phyloP scores from a whole-genome alignment of 1,284 basidiomycete species.

The Malassezia dermatis region DNA sequence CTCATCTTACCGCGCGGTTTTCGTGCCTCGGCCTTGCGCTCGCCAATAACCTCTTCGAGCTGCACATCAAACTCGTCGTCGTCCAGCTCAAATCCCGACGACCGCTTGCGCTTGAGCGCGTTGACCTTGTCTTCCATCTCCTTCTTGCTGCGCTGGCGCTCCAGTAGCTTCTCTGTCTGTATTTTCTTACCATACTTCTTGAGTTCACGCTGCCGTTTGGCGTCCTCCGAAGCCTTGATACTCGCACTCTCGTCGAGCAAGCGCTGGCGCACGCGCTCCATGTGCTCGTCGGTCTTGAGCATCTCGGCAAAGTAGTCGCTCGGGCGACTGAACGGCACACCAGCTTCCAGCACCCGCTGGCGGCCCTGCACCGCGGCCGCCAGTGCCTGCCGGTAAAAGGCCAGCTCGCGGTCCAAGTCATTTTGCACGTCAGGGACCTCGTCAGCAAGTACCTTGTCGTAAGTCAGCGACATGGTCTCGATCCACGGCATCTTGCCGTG shows the following conservation, averaged over 20 bases:
- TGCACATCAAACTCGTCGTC: constrained; percentile 67
- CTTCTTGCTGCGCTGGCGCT: constrained; percentile 67
- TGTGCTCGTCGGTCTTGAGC: constrained; percentile 94
- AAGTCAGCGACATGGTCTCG: constrained; percentile 38
- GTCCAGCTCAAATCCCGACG: constrained; percentile 53
- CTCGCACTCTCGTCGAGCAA: constrained; percentile 77
- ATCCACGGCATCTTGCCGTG: constrained; percentile 38
- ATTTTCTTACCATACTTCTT: constrained; percentile 99
- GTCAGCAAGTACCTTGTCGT: constrained; percentile 24
- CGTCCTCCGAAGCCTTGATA: constrained; percentile 85
- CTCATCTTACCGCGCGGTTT: constrained; percentile 32
- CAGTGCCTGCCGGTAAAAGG: constrained; percentile 95
- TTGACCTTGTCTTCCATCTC: constrained; percentile 56
- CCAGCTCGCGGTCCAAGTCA: constrained; percentile 83
- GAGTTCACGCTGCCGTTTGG: constrained; percentile 79
- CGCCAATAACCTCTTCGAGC: constrained; percentile 53
- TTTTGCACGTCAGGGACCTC: constrained; percentile 62
- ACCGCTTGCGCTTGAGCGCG: constrained; percentile 56
- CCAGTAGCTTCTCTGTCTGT: constrained; percentile 71
- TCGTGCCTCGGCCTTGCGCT: constrained; percentile 8
- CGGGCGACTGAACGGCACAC: constrained; percentile 80
- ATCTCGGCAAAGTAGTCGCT: constrained; percentile 96
- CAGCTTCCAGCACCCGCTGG: constrained; percentile 62
- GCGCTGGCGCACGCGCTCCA: constrained; percentile 87
- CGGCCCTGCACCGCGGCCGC: constrained; percentile 68